Base-by-base conservation (phyloP, 176 grass and related monocot species). In the Rhynchospora breviuscula region DNA sequence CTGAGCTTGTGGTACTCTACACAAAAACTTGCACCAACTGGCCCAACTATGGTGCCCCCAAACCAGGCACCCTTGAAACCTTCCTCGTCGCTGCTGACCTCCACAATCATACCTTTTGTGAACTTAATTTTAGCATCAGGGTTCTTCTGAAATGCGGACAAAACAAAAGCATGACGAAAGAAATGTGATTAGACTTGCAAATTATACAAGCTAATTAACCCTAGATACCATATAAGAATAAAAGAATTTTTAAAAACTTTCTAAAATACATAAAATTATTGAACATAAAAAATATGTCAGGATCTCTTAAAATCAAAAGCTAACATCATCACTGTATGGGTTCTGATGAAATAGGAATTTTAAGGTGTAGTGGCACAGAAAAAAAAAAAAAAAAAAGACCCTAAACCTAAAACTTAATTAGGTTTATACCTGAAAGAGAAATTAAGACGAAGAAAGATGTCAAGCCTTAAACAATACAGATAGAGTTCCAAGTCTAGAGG, bases 61-160 rank as follows among this genome's bases (percentile, higher is more conserved):
- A 85, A 93, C 94, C 94, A 97, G 59, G 85, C 89, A 73, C 94
- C 94, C 44, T 79, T 25, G 44, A 93, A 91, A 87, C 91, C 89
- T 71, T 91, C 95, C 17, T 98, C 95, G 7, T 93, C 87, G 3
- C 86, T 98, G 86, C 89, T 83, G 0, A 95, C 89, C 81, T 98
- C 93, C 0, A 98, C 95, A 68, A 59, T 44, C 53, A 51, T 51
- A 5, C 86, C 93, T 80, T 83, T 18, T 12, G 15, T 31, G 67
- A 95, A 90, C 45, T 93, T 88, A 57, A 22, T 12, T 70, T 82
- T 51, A 81, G 14, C 48, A 79, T 29, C 69, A 79, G 84, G 67
- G 45, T 25, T 57, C 25, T 33, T 75, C 59, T 60, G 81, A 85
- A 40, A 47, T 35, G 18, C 22, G 25, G 29, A 48, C 53, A 2